Conservation (phyloP, 768 basidiomycete species). For the Agrocybe praecox region DNA sequence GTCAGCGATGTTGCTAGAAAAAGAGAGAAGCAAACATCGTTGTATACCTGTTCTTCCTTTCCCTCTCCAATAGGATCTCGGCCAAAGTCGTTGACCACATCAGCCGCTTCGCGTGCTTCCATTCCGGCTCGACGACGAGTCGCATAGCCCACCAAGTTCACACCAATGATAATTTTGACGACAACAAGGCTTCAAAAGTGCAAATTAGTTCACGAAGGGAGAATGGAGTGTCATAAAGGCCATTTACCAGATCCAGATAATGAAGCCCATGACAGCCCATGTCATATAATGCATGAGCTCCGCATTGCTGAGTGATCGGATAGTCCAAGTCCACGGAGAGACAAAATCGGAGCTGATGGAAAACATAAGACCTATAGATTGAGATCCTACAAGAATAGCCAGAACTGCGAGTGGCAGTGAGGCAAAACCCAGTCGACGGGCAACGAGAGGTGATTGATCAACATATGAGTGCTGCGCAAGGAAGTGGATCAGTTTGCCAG, state of each 20-base stretch:
- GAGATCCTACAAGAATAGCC: slow-evolving; percentile 73
- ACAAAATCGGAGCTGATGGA: slow-evolving; percentile 42
- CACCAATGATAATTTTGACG: slow-evolving; percentile 91
- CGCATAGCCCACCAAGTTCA: slow-evolving; percentile 85
- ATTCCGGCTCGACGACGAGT: slow-evolving; percentile 72
- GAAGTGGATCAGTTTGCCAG: not conserved
- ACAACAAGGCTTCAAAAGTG: slow-evolving; percentile 64
- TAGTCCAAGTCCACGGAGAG: slow-evolving; percentile 45
- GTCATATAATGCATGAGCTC: slow-evolving; percentile 58
- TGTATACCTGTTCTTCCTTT: slow-evolving; percentile 72
- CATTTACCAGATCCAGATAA: slow-evolving; percentile 83
- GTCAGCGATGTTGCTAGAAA: not conserved
- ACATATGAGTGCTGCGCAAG: slow-evolving; percentile 83
- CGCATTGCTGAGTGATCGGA: slow-evolving; percentile 45
- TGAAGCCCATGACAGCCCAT: slow-evolving; percentile 63
- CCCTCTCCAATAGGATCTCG: slow-evolving; percentile 92
- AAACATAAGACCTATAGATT: slow-evolving; percentile 66
- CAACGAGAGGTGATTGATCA: slow-evolving; percentile 94
- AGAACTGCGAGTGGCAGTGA: slow-evolving; percentile 90
- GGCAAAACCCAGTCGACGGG: slow-evolving; percentile 92
- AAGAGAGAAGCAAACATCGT: slow-evolving; percentile 19
- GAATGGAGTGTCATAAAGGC: not conserved
- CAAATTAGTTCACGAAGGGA: not conserved
- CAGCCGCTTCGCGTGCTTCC: slow-evolving; percentile 74
- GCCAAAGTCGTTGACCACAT: slow-evolving; percentile 84